Evolutionary conservation across 2,329 filamentous ascomycete genomes (phyloP).

Genomic region (Cytospora schulzeri): DNA sequence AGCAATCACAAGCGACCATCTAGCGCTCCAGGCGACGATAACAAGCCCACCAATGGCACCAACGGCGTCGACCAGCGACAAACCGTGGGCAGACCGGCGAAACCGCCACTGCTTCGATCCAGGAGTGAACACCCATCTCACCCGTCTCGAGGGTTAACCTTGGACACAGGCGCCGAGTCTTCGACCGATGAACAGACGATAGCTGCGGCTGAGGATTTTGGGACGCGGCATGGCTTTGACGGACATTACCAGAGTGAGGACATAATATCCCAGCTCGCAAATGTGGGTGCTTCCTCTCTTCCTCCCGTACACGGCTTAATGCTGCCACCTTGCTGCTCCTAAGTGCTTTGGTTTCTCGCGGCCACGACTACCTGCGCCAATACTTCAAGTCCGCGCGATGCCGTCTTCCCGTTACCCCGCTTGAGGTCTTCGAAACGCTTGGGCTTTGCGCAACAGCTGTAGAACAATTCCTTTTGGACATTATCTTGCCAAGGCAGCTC

Average conservation of each 20-base stretch:
- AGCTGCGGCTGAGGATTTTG: slow-evolving; percentile 48
- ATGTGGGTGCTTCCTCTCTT: slow-evolving; percentile 55
- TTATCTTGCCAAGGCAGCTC: not conserved
- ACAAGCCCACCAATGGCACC: slow-evolving; percentile 21
- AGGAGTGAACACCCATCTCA: slow-evolving; percentile 56
- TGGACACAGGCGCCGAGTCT: slow-evolving; percentile 34
- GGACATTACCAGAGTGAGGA: slow-evolving; percentile 90
- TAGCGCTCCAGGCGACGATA: slow-evolving; percentile 48
- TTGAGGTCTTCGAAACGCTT: not conserved
- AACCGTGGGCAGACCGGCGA: slow-evolving; percentile 36
- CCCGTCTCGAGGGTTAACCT: slow-evolving; percentile 32
- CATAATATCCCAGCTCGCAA: slow-evolving; percentile 81
- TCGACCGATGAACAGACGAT: slow-evolving; percentile 41
- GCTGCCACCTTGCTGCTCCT: not conserved
- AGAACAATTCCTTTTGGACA: not conserved
- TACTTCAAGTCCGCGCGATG: not conserved
- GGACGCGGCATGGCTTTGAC: slow-evolving; percentile 83
- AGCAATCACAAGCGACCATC: slow-evolving; percentile 43
- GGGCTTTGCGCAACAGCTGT: not conserved
- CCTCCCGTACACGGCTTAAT: not conserved
- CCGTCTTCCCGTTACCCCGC: not conserved
- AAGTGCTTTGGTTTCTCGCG: not conserved
- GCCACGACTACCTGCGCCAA: not conserved
- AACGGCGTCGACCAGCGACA: slow-evolving; percentile 34
- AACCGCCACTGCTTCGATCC: slow-evolving; percentile 57